Base-by-base conservation (phyloP, 495 filamentous ascomycete species). In the Penicillium argentinense region DNA sequence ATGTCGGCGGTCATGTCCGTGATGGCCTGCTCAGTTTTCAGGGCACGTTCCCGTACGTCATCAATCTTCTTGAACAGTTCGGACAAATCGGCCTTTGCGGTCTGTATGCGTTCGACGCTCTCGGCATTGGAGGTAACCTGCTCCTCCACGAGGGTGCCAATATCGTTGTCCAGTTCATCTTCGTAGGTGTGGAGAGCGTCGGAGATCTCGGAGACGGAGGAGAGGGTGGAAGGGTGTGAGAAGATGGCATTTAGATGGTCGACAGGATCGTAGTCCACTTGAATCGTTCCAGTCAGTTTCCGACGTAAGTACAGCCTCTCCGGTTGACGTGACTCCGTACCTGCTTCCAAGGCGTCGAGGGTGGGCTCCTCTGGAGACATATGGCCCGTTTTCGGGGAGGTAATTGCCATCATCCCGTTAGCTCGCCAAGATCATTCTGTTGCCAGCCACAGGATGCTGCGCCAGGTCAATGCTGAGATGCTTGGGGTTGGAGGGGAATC, bases 1-100 rank as follows among this genome's bases (percentile, higher is more conserved):
- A 99, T 99, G 61, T 99, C 95, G 44, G 93, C 92, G 36, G 93
- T 99, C 93, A 99, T 99, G 49, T 91, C 89, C 45, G 92, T 96
- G 64, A 99, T 99, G 30, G 90, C 83, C 58, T 89, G 86, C 70
- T 99, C 95, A 9, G 93, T 96, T 75, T 89, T 83, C 55, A 90
- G 78, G 16, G 93, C 93, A 49, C 92, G 81, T 62, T 85, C 86
- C 49, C 95, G 87, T 19, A 99, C 93, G 51, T 81, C 87, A 68
- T 97, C 93, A 64, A 99, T 96, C 72, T 93, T 96, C 60, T 85
- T 85, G 76, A 99, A 95, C 33, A 99, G 80, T 44, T 87, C 82
- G 5, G 85, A 84, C 41, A 99, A 78, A 69, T 97, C 93, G 12
- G 81, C 81, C 68, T 97, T 91, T 30, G 93, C 91, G 22, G 83